Base-by-base conservation (phyloP, 805 yeast species). In the Barnettozyma sp. region DNA sequence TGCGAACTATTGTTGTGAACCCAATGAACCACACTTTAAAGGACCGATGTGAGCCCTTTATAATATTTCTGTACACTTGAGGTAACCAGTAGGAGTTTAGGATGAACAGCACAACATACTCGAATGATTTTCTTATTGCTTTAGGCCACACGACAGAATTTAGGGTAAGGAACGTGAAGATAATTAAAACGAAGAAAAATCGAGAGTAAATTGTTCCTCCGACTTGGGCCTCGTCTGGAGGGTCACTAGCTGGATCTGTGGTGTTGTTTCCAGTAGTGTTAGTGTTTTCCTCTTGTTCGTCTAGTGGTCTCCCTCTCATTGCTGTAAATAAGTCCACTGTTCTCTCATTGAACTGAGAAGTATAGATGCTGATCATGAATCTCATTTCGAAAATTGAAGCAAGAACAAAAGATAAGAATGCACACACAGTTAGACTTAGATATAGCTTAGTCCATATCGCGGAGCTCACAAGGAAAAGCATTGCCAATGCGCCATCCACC, bases 51-150 rank as follows among this genome's bases (percentile, higher is more conserved):
- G 77, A 67, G 15, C 88, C 90, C 35, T 84, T 69, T 20, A 78
- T 55, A 3, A 78, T 73, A 53, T 86, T 85, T 54, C 96, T 68
- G 47, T 77, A 78, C 28, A 84, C 79, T 56, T 88, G 97, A 2
- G 97, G 96, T 12, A 83, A 46, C 96, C 96, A 87, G 46, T 73
- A 79, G 2, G 94, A 82, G 54, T 77, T 82, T 20, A 80, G 47
- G 1, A 67, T 33, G 2, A 76, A 41, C 8, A 80, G 54, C 2
- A 71, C 59, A 5, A 70, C 34, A 38, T 71, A 75, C 52, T 86
- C 95, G 49, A 78, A 73, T 2, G 63, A 46, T 19, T 55, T 56
- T 37, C 95, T 60, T 25, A 72, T 60, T 14, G 54, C 60, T 15
- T 64, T 64, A 26, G 87, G 78, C 94, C 92, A 83, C 30, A 73